phyloP scores from a whole-genome alignment of 2,329 filamentous ascomycete species.

The Rutstroemia sp. region DNA sequence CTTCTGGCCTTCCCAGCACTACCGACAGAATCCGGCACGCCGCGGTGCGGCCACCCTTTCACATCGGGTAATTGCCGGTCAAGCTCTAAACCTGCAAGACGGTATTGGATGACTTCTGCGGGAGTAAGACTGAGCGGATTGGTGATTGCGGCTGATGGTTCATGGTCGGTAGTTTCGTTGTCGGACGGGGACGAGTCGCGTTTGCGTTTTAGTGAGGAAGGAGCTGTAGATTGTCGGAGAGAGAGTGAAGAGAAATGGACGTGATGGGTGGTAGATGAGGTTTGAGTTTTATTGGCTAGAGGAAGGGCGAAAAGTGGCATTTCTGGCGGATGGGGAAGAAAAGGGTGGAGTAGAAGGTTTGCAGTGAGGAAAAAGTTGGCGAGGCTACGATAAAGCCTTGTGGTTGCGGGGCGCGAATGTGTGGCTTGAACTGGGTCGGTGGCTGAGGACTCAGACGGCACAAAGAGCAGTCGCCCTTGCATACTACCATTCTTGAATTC shows the following conservation, averaged over 20 bases:
- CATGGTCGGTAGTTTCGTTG: slow-evolving; percentile 6
- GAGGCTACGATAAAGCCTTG: no score
- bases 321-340: neutral
- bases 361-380: no score
- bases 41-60: slow-evolving; percentile 46
- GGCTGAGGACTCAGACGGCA: no score
- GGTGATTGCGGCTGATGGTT: slow-evolving; percentile 25
- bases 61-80: slow-evolving; percentile 35
- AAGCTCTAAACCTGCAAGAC: slow-evolving; percentile 44
- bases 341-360: no score
- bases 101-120: slow-evolving; percentile 44
- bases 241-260: neutral
- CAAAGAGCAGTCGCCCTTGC: no score
- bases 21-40: slow-evolving; percentile 23
- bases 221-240: neutral
- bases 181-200: slow-evolving; percentile 10
- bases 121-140: slow-evolving; percentile 51
- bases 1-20: neutral
- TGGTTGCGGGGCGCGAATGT: no score
- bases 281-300: neutral
- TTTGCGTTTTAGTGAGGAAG: neutral
- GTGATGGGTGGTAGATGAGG: neutral
- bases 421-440: no score
- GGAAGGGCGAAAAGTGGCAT: neutral
- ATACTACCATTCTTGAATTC: no score